Conservation (phyloP, 225 moss, liverwort and hornwort species). For the Physcomitrellopsis africana region DNA sequence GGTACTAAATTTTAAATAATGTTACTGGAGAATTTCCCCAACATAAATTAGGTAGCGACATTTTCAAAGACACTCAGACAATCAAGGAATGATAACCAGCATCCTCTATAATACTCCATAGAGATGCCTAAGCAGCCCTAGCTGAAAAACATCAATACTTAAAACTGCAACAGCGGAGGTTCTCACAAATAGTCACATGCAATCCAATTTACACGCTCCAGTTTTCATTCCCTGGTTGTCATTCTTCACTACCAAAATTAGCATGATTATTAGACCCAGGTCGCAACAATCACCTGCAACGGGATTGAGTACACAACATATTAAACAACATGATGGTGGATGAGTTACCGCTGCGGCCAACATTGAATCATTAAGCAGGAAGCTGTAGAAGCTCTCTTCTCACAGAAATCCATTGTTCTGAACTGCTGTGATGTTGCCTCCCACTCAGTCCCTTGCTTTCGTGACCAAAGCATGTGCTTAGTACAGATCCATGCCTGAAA, state of each 20-base stretch:
- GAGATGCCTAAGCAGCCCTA: no score
- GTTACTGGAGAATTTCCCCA: no score
- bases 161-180: slow-evolving; percentile 6
- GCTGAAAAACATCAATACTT: neutral
- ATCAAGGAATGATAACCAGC: no score
- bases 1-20: no score
- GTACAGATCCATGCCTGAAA: slow-evolving; percentile 69
- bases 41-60: no score
- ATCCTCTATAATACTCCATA: no score
- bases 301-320: slow-evolving; percentile 12
- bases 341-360: slow-evolving; percentile 76
- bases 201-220: slow-evolving; percentile 18
- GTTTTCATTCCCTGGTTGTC: neutral
- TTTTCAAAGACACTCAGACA: no score
- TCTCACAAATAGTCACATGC: slow-evolving; percentile 16
- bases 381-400: slow-evolving; percentile 99
- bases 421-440: slow-evolving; percentile 93
- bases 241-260: slow-evolving; percentile 3
- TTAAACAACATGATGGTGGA: neutral
- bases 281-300: slow-evolving; percentile 16
- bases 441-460: slow-evolving; percentile 85
- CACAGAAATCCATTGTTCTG: slow-evolving; percentile 75
- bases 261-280: neutral
- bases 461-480: slow-evolving; percentile 76
- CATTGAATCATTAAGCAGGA: slow-evolving; percentile 96